Conservation (phyloP, 148 eudicot genomes). For the Selenicereus undatus region DNA sequence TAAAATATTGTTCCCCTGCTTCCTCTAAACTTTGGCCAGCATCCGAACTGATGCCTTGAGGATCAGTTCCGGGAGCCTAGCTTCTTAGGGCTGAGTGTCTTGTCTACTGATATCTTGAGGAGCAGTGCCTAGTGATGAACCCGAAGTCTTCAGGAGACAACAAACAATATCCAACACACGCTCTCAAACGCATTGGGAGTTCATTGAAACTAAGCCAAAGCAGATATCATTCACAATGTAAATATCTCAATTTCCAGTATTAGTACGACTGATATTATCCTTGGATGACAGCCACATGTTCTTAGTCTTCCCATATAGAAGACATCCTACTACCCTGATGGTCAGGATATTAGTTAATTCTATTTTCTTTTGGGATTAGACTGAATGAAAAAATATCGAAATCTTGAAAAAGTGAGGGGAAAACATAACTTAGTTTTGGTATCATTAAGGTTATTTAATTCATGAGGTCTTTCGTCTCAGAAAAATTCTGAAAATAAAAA, state of each 20-base stretch:
- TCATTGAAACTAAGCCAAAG: slow-evolving; percentile 6
- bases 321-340: slow-evolving; percentile 27
- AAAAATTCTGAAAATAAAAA: too few species aligned
- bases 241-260: not conserved
- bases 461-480: too few species aligned
- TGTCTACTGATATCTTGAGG: too few species aligned
- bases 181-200: slow-evolving; percentile 24
- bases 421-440: too few species aligned
- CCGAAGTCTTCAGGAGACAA: slow-evolving; percentile 26
- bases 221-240: slow-evolving; percentile 11
- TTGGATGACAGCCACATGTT: slow-evolving; percentile 8
- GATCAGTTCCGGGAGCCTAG: too few species aligned
- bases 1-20: slow-evolving; percentile 17
- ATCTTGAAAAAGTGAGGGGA: too few species aligned
- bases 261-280: not conserved
- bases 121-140: not conserved
- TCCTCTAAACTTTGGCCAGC: slow-evolving; percentile 10
- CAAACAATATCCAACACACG: slow-evolving; percentile 28
- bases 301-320: slow-evolving; percentile 13
- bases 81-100: too few species aligned
- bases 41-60: not conserved
- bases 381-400: too few species aligned
- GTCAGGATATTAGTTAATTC: too few species aligned
- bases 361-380: too few species aligned
- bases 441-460: too few species aligned